Percentiles rank a stretch among this genome's conserved stretches.
Conservation (phyloP, 1,139 yeast genomes). For the Candida gigantensis region DNA sequence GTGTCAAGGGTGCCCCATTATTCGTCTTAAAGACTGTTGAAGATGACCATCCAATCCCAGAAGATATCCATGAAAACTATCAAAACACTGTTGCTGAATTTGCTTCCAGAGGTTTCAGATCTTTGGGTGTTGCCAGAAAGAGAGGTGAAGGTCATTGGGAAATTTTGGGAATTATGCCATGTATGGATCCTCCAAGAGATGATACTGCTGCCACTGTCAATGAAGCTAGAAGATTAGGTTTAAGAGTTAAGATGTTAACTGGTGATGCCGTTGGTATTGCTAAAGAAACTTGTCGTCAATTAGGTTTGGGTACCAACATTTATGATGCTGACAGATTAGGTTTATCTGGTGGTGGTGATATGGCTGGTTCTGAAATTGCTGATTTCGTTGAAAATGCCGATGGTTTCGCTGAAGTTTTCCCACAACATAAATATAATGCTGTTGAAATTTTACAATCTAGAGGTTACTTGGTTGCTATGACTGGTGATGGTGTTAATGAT, state of each 20-base stretch:
- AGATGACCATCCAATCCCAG: slow-evolving; percentile 95
- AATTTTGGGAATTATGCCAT: slow-evolving; percentile 96
- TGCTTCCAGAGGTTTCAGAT: slow-evolving; percentile 98
- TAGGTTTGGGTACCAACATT: slow-evolving; percentile 95
- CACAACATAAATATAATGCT: slow-evolving; percentile 92
- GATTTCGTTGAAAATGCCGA: slow-evolving; percentile 95
- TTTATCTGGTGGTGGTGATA: slow-evolving; percentile 94
- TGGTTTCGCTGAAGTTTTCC: slow-evolving; percentile 98
- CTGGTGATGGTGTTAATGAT: slow-evolving; percentile 98
- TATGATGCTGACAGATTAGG: slow-evolving; percentile 97
- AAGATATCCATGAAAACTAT: slow-evolving; percentile 91
- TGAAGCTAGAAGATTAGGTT: slow-evolving; percentile 92
- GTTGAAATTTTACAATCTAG: slow-evolving; percentile 87
- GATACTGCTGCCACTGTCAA: slow-evolving; percentile 95
- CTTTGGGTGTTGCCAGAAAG: slow-evolving; percentile 98
- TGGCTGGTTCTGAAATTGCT: slow-evolving; percentile 95
- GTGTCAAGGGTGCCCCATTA: slow-evolving; percentile 98
- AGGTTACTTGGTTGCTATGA: slow-evolving; percentile 96
- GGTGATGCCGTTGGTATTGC: slow-evolving; percentile 99
- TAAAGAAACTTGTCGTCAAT: slow-evolving; percentile 97
- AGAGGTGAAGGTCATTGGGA: slow-evolving; percentile 99
- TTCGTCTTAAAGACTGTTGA: slow-evolving; percentile 94
- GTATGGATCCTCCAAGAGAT: slow-evolving; percentile 99
- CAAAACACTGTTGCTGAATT: slow-evolving; percentile 97
- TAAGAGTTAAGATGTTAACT: slow-evolving; percentile 96